These are phyloP conservation scores for Wickerhamiella alocasiicola DNA, from an alignment of 805 yeast species.

Conservation along the genomic window DNA sequence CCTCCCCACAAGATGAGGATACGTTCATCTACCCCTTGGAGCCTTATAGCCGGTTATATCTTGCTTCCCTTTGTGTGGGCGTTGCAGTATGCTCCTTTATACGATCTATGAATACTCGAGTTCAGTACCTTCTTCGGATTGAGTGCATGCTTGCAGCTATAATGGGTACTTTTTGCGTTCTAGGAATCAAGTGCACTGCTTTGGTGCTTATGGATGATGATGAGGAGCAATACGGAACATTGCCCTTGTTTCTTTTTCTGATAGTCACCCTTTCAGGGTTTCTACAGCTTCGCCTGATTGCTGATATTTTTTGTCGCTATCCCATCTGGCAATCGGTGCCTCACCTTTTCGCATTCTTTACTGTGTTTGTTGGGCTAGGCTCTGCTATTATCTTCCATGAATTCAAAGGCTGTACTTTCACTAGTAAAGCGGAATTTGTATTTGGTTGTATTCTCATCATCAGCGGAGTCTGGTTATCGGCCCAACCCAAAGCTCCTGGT, in stretches of 20 bases:
- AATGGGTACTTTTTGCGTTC: constrained; percentile 38
- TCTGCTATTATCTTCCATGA: constrained; percentile 34
- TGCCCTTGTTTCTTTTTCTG: constrained; percentile 22
- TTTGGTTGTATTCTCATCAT: constrained; percentile 31
- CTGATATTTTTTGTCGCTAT: constrained; percentile 31
- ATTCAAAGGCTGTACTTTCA: constrained; percentile 25
- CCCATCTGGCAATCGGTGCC: constrained; percentile 39
- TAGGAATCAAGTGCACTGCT: constrained; percentile 33
- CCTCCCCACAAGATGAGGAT: constrained; percentile 22
- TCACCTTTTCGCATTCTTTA: constrained; percentile 38
- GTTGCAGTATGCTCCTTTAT: neutral
- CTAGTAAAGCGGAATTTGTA: constrained; percentile 23
- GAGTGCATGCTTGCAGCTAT: constrained; percentile 25
- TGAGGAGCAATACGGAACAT: neutral
- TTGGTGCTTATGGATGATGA: constrained; percentile 13
- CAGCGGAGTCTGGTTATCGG: constrained; percentile 31
- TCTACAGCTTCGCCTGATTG: constrained; percentile 32
- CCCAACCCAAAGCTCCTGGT: constrained; percentile 17
- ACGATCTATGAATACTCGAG: neutral
- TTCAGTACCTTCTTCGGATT: neutral
- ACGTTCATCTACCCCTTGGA: constrained; percentile 5
- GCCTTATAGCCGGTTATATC: neutral
- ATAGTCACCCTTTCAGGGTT: constrained; percentile 31
- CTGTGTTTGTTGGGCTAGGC: constrained; percentile 33
- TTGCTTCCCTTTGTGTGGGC: neutral